Evolutionary conservation across 345 rosid genomes (phyloP), one percentile per base, ranked within the genome.

Genomic region (Arabidopsis arenosa): DNA sequence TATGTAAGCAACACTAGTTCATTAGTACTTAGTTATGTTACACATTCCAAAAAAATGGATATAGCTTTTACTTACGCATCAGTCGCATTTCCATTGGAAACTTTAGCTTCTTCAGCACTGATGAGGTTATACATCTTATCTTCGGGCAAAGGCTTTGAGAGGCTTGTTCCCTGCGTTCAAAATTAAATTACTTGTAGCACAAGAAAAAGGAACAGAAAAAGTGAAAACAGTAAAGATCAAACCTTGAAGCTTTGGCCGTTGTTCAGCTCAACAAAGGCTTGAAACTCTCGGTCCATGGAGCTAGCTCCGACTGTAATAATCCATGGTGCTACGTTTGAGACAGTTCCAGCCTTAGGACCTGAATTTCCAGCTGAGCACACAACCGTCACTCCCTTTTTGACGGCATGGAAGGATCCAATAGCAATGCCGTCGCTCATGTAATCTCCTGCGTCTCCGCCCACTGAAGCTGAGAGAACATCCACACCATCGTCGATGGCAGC

Each of bases 241-340:
- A 67, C 98, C 97, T 86, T 84, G 64, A 80, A 63, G 36, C 58
- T 68, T 63, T 55, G 61, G 5, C 82, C 79, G 70, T 84, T 82
- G n/a, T 82, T 86, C 2, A 93, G 89, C 10, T 76, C 59, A 30
- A 86, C 84, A 37, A 54, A 77, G 9, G 79, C 84, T 11, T 76
- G 63, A 74, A 93, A 89, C 69, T 86, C 89, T 12, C 97, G 80
- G 62, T 93, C 93, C 4, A 83, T 81, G 14, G 96, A 86, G 79
- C 89, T 89, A 36, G 98, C 98, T 5, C 86, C 98, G 9, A 91
- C 85, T 0, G 97, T 91, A 40, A 93, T 49, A 72, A 85, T 63
- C 98, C 97, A 93, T 0, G 98, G 98, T 11, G 95, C 82, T 6
- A 84, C 72, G 65, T 90, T 93, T 5, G 83, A 61, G 2, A 88